Conservation (phyloP, 371 early-diverging fungal species). For the Mortierella polycephala region DNA sequence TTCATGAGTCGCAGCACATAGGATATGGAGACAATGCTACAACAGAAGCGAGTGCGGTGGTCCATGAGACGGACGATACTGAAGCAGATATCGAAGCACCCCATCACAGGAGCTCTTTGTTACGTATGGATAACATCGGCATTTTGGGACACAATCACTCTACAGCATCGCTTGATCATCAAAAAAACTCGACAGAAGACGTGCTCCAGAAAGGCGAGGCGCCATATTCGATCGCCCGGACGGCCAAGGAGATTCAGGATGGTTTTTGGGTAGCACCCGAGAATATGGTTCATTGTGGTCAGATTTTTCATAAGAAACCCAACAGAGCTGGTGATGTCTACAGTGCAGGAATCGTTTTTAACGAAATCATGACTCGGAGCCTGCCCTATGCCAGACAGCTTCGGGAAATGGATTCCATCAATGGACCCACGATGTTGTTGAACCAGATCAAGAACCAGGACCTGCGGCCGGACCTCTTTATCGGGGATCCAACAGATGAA, state of each 20-base stretch:
- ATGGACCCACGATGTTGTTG: slow-evolving; percentile 9
- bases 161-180: not conserved
- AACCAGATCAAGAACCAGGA: slow-evolving; percentile 22
- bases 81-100: not conserved
- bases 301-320: slow-evolving; percentile 8
- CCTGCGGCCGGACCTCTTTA: slow-evolving; percentile 24
- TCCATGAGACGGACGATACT: not conserved
- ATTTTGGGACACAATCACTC: not conserved
- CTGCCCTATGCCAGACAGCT: slow-evolving; percentile 47
- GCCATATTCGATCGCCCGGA: slow-evolving; percentile 4
- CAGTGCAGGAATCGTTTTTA: slow-evolving; percentile 58
- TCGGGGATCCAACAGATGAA: slow-evolving; percentile 34
- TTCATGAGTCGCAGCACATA: slow-evolving; percentile 28
- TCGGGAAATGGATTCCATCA: slow-evolving; percentile 9
- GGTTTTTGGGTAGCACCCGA: slow-evolving; percentile 32
- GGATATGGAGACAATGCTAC: not conserved
- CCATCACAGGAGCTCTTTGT: not conserved
- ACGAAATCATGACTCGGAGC: slow-evolving; percentile 58
- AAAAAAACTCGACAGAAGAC: not conserved
- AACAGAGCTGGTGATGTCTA: slow-evolving; percentile 26
- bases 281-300: slow-evolving; percentile 17
- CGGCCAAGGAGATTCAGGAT: slow-evolving; percentile 13
- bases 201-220: slow-evolving; percentile 11
- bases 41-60: not conserved
- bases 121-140: not conserved